Evolutionary conservation across 306 rosid species (phyloP).

Genomic region (Quercus suber): DNA sequence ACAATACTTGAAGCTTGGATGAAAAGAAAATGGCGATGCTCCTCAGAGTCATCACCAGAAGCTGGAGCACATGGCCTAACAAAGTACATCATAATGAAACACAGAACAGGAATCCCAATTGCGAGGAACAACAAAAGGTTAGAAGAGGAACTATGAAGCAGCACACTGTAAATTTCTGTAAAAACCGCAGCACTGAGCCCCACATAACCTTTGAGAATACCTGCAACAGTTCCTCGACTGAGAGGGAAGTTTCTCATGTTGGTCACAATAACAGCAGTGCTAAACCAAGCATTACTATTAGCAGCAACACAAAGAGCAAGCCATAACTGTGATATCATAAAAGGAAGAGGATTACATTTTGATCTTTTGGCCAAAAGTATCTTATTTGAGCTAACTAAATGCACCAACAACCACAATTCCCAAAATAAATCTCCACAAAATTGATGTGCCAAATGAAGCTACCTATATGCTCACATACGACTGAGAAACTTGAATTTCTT

Average conservation of each 20-base stretch:
- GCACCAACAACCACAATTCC: neutral
- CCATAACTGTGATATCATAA: slow-evolving; percentile 52
- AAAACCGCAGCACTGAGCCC: slow-evolving; percentile 76
- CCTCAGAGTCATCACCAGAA: slow-evolving; percentile 48
- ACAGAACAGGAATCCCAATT: slow-evolving; percentile 56
- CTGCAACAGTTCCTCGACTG: slow-evolving; percentile 75
- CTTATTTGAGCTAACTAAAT: neutral
- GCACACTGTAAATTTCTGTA: slow-evolving; percentile 51
- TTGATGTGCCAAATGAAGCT: neutral
- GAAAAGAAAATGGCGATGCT: slow-evolving; percentile 54
- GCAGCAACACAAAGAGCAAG: slow-evolving; percentile 58
- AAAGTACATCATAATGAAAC: slow-evolving; percentile 62
- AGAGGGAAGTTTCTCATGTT: slow-evolving; percentile 84
- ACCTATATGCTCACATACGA: neutral
- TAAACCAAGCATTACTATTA: slow-evolving; percentile 76
- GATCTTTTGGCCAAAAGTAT: neutral
- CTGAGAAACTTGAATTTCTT: neutral
- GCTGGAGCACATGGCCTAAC: slow-evolving; percentile 76
- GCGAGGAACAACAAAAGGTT: slow-evolving; percentile 58
- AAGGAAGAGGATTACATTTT: no score
- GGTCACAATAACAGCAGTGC: slow-evolving; percentile 71
- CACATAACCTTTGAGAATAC: slow-evolving; percentile 70
- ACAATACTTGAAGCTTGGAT: slow-evolving; percentile 58
- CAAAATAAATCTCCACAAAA: neutral
- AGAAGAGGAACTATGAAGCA: slow-evolving; percentile 61